Conservation (phyloP, 768 basidiomycete genomes). For the Leccinum ochraceum region DNA sequence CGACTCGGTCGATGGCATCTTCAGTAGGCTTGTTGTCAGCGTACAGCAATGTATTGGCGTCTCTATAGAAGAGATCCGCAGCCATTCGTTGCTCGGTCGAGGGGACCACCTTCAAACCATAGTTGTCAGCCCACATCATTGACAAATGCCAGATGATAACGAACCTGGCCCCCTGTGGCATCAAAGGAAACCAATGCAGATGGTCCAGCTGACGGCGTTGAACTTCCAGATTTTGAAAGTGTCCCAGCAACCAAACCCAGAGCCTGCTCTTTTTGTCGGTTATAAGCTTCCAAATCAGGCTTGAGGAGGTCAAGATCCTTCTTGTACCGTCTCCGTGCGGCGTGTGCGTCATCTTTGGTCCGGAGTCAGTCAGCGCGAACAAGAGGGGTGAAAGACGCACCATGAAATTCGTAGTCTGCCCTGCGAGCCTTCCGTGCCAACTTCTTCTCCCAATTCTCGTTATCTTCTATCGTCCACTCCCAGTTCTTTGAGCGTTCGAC, state of each 20-base stretch:
- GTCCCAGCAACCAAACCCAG: conserved; percentile 74
- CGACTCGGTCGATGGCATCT: conserved; percentile 92
- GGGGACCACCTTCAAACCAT: conserved; percentile 44
- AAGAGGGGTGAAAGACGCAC: conserved; percentile 43
- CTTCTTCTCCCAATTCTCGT: conserved; percentile 46
- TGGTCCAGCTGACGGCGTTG: conserved; percentile 32
- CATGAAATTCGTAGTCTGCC: conserved; percentile 90
- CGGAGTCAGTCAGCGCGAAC: background rate
- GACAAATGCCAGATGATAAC: conserved; percentile 17
- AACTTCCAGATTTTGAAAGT: conserved; percentile 44
- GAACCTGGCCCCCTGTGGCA: conserved; percentile 44
- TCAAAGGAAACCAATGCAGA: conserved; percentile 52
- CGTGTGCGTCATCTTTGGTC: conserved; percentile 79
- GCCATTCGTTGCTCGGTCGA: conserved; percentile 65
- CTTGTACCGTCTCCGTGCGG: conserved; percentile 88
- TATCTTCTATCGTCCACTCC: conserved; percentile 55
- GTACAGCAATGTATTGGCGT: conserved; percentile 90
- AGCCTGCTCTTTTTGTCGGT: conserved; percentile 84
- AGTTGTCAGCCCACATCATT: conserved; percentile 12
- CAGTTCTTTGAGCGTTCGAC: conserved; percentile 93
- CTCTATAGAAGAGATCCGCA: conserved; percentile 84
- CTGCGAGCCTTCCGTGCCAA: conserved; percentile 76
- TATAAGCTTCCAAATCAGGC: conserved; percentile 85
- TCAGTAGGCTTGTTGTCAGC: conserved; percentile 95
- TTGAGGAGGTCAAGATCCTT: conserved; percentile 88